Conservation (phyloP, 352 stramenopile species). For the Phytophthora europaea region DNA sequence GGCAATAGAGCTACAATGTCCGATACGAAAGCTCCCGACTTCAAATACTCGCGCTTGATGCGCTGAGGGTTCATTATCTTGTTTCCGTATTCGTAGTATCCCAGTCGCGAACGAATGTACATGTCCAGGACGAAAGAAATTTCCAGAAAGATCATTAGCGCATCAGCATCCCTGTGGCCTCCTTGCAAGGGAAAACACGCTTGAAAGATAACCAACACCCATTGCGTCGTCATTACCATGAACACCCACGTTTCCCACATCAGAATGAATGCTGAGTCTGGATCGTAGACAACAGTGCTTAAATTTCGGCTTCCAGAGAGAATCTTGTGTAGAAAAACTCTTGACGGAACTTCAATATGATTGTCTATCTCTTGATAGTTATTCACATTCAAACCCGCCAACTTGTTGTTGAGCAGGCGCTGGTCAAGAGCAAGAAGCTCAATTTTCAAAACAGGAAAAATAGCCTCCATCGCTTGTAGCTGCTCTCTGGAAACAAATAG, state of each 20-base stretch:
- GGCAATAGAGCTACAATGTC: slow-evolving; percentile 58
- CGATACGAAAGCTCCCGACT: slow-evolving; percentile 46
- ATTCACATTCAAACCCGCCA: slow-evolving; percentile 23
- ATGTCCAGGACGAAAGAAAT: slow-evolving; percentile 56
- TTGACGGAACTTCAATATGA: neutral
- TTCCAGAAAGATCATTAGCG: slow-evolving; percentile 47
- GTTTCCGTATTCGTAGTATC: slow-evolving; percentile 71
- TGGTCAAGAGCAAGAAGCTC: slow-evolving; percentile 53
- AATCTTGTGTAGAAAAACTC: neutral
- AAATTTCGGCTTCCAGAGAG: neutral
- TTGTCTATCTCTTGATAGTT: neutral
- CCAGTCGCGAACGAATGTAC: slow-evolving; percentile 54
- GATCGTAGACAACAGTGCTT: slow-evolving; percentile 31
- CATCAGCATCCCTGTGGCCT: slow-evolving; percentile 10
- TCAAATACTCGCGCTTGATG: slow-evolving; percentile 52
- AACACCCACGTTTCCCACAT: slow-evolving; percentile 68
- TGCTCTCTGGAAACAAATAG: slow-evolving; percentile 56
- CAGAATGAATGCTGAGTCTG: slow-evolving; percentile 51
- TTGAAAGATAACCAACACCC: slow-evolving; percentile 46
- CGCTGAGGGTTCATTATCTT: slow-evolving; percentile 54
- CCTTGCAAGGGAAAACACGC: slow-evolving; percentile 42
- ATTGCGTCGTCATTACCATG: slow-evolving; percentile 58
- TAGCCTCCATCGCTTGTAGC: slow-evolving; percentile 49
- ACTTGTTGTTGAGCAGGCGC: slow-evolving; percentile 46
- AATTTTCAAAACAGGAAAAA: slow-evolving; percentile 51